Evolutionary conservation across 1,284 basidiomycete genomes (phyloP).

Genomic region (Fomitiporia mediterranea): DNA sequence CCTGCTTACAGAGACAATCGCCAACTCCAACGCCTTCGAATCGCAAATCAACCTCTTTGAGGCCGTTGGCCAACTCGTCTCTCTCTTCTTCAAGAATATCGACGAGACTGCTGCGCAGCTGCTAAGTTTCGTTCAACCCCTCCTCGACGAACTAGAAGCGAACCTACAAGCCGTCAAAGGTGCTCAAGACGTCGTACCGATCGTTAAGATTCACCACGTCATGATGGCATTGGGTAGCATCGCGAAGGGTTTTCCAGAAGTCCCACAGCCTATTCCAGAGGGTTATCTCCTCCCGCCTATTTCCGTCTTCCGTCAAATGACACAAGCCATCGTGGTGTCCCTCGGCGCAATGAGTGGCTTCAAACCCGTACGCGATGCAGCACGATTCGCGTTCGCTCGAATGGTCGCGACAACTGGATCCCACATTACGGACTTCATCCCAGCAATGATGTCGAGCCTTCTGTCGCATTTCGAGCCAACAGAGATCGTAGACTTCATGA

Average conservation of each 20-base stretch:
- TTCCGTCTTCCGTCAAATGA: slow-evolving; percentile 82
- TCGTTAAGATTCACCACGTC: slow-evolving; percentile 91
- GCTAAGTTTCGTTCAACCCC: slow-evolving; percentile 75
- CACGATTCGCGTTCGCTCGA: slow-evolving; percentile 91
- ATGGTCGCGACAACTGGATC: slow-evolving; percentile 89
- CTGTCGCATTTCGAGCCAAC: slow-evolving; percentile 88
- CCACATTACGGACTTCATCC: slow-evolving; percentile 77
- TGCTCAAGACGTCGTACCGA: slow-evolving; percentile 60
- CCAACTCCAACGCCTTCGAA: slow-evolving; percentile 73
- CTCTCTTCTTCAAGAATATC: slow-evolving; percentile 63
- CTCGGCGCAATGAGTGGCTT: slow-evolving; percentile 86
- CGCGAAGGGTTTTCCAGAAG: slow-evolving; percentile 95
- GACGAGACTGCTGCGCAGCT: slow-evolving; percentile 74
- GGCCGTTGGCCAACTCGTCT: slow-evolving; percentile 82
- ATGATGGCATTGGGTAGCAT: slow-evolving; percentile 95
- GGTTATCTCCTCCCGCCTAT: slow-evolving; percentile 72
- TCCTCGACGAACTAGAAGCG: slow-evolving; percentile 72
- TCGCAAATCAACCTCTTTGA: slow-evolving; percentile 96
- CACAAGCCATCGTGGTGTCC: slow-evolving; percentile 86
- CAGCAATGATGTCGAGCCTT: slow-evolving; percentile 83
- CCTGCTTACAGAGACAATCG: slow-evolving; percentile 78
- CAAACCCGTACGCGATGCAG: slow-evolving; percentile 89
- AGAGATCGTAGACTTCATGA: slow-evolving; percentile 94
- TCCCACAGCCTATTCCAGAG: slow-evolving; percentile 62
- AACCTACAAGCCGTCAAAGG: slow-evolving; percentile 62